Percentiles rank a stretch among this genome's conserved stretches.
Evolutionary conservation across 306 rosid species (phyloP).

Genomic region (Lotus japonicus): DNA sequence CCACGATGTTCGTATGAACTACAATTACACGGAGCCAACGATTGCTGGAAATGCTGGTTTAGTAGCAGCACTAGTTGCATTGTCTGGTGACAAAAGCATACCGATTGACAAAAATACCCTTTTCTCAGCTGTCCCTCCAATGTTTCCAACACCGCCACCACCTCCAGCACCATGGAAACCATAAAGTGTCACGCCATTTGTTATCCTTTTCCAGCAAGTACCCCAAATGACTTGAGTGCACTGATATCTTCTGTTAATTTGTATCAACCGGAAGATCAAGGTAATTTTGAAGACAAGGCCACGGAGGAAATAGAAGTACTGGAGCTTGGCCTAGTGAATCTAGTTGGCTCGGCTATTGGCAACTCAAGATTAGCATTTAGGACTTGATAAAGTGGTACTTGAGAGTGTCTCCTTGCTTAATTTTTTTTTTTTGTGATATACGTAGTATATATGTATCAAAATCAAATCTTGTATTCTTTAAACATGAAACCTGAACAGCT

Average conservation of each 20-base stretch:
- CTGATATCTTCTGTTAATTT: slow-evolving; percentile 23
- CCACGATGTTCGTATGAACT: slow-evolving; percentile 79
- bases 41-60: slow-evolving; percentile 96
- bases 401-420: slow-evolving; percentile 26
- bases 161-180: slow-evolving; percentile 99
- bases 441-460: slow-evolving; percentile 46
- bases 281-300: slow-evolving; percentile 30
- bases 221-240: slow-evolving; percentile 44
- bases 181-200: slow-evolving; percentile 17
- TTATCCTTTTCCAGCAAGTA: slow-evolving; percentile 18
- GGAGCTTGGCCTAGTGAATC: slow-evolving; percentile 8
- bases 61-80: slow-evolving; percentile 81
- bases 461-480: slow-evolving; percentile 63
- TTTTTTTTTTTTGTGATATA: slow-evolving; percentile 50
- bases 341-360: slow-evolving; percentile 25
- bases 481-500: slow-evolving; percentile 51
- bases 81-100: slow-evolving; percentile 69
- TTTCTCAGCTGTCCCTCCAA: slow-evolving; percentile 93
- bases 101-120: slow-evolving; percentile 80
- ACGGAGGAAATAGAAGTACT: slow-evolving; percentile 22
- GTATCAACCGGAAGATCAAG: slow-evolving; percentile 30
- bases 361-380: slow-evolving; percentile 25
- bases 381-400: slow-evolving; percentile 30
- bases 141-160: slow-evolving; percentile 99
- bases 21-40: slow-evolving; percentile 95